phyloP scores from a whole-genome alignment of 352 stramenopile species.

The Aphanomyces astaci region DNA sequence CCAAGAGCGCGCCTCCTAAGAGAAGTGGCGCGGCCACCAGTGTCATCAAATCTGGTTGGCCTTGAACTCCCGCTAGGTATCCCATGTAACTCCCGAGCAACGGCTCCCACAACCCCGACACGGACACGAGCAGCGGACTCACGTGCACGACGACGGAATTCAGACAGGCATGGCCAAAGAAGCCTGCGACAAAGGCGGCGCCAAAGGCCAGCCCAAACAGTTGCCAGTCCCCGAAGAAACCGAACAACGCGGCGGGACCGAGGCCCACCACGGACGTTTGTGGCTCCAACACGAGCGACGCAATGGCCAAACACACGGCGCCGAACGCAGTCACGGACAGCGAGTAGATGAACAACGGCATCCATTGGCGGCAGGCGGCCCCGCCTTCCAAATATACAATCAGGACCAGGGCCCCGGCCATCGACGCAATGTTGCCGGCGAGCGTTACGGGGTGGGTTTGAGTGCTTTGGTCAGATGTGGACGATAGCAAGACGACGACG shows the following conservation, averaged over 20 bases:
- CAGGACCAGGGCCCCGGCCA: not conserved
- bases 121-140: conserved; percentile 11
- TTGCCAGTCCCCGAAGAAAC: not conserved
- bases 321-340: conserved; percentile 7
- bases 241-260: conserved; percentile 9
- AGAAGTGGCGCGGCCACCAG: conserved; percentile 13
- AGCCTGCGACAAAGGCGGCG: conserved; percentile 5
- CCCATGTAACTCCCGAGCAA: conserved; percentile 11
- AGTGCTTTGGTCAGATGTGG: not conserved
- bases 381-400: conserved; percentile 21
- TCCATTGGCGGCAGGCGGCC: conserved; percentile 10
- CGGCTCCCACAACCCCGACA: conserved; percentile 8
- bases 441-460: not conserved
- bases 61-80: conserved; percentile 14
- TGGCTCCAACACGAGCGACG: conserved; percentile 14
- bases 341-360: conserved; percentile 20
- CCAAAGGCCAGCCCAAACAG: conserved; percentile 10
- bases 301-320: not conserved
- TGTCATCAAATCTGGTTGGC: not conserved
- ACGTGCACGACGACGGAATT: conserved; percentile 15
- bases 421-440: not conserved
- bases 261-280: conserved; percentile 1
- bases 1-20: conserved; percentile 12
- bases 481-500: conserved; percentile 7
- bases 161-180: conserved; percentile 13